Evolutionary conservation across 1,284 basidiomycete genomes (phyloP).

Genomic region (Cryptococcus floricola): DNA sequence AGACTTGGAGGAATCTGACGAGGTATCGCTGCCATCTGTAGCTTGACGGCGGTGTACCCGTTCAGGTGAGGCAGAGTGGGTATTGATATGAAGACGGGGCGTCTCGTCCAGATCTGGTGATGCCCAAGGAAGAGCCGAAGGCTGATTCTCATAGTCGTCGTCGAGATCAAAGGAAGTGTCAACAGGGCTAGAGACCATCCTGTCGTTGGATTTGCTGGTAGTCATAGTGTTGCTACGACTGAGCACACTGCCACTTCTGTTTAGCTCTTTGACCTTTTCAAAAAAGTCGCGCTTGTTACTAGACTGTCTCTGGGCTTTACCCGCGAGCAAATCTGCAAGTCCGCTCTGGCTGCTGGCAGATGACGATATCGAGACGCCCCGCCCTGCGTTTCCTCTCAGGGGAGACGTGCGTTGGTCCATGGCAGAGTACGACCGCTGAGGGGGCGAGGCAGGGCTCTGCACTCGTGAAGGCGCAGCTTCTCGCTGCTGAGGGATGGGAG

Average conservation of each 20-base stretch:
- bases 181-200: constrained; percentile 19
- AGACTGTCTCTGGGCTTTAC: constrained; percentile 6
- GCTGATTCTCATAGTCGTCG: constrained; percentile 24
- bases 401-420: constrained; percentile 13
- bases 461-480: background rate
- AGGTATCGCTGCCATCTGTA: constrained; percentile 36
- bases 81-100: constrained; percentile 12
- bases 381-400: constrained; percentile 1
- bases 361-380: constrained; percentile 20
- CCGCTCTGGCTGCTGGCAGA: constrained; percentile 2
- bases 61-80: background rate
- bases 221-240: constrained; percentile 16
- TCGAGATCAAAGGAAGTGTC: constrained; percentile 14
- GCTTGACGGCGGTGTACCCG: constrained; percentile 25
- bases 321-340: constrained; percentile 15
- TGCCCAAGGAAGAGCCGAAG: constrained; percentile 43
- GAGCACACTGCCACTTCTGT: constrained; percentile 1
- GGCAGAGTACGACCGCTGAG: constrained; percentile 21
- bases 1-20: constrained; percentile 23
- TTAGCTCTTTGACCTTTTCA: constrained; percentile 53
- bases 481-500: background rate
- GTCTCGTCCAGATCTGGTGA: constrained; percentile 18
- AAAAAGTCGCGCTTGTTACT: constrained; percentile 46
- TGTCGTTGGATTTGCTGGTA: constrained; percentile 6
- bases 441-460: constrained; percentile 8